phyloP scores from a whole-genome alignment of 345 rosid species.

The Eucalyptus urophylla region DNA sequence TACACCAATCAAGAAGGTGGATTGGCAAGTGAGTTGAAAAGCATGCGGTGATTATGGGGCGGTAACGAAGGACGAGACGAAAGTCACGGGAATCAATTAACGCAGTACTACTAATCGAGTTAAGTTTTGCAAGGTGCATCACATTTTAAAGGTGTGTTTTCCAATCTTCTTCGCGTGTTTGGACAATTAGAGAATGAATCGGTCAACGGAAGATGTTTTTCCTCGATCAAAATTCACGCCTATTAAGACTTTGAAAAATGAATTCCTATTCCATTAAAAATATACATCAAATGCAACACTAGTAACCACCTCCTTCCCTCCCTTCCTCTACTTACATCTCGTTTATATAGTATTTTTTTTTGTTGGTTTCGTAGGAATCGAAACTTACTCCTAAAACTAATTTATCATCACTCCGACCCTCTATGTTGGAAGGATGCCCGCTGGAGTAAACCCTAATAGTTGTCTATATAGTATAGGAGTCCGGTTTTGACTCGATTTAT shows the following conservation, averaged over 20 bases:
- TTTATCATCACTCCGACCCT: too few relatives aligned
- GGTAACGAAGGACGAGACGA: neutral
- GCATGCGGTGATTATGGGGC: neutral
- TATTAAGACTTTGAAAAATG: neutral
- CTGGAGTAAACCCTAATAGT: fast-evolving
- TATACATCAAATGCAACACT: neutral
- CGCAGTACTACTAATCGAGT: fast-evolving
- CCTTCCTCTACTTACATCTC: too few relatives aligned
- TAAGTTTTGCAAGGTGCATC: neutral
- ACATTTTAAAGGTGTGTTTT: neutral
- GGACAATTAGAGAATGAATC: neutral
- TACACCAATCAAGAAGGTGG: neutral
- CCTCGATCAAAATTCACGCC: neutral
- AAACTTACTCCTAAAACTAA: too few relatives aligned
- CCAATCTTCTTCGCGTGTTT: neutral
- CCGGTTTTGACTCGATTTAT: neutral
- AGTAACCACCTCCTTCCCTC: neutral
- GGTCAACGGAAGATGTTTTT: neutral
- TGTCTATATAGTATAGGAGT: neutral
- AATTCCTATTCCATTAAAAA: neutral
- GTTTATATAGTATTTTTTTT: neutral
- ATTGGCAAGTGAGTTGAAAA: neutral
- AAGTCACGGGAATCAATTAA: neutral
- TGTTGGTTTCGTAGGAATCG: too few relatives aligned
- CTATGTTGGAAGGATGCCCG: too few relatives aligned